These are phyloP conservation scores for Ilyonectria sp. DNA, from an alignment of 2,329 filamentous ascomycete species.

Conservation along the genomic window DNA sequence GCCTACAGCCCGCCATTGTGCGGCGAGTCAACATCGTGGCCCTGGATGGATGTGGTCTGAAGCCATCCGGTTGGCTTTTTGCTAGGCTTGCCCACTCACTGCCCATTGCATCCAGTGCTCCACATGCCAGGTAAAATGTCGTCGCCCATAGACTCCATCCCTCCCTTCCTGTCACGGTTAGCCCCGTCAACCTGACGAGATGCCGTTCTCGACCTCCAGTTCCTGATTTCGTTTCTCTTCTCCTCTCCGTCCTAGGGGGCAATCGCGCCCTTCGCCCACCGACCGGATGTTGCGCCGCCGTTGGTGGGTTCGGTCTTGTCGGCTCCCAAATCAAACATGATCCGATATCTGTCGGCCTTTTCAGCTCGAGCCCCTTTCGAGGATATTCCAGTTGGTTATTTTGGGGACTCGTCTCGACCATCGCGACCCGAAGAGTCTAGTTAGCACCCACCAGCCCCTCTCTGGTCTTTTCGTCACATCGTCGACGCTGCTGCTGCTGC, in stretches of 20 bases:
- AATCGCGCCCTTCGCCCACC: conserved; percentile 25
- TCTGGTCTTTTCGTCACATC: conserved; percentile 34
- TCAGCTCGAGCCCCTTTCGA: conserved; percentile 22
- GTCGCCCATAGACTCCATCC: conserved; percentile 23
- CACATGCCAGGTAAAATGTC: conserved; percentile 39
- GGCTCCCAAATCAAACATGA: conserved; percentile 34
- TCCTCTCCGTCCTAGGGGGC: conserved; percentile 12
- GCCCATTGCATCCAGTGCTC: conserved; percentile 29
- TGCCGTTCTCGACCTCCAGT: conserved; percentile 23
- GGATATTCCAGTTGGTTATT: conserved; percentile 17
- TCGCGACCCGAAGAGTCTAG: conserved; percentile 22
- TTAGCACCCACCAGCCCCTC: conserved; percentile 31
- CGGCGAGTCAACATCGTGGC: conserved; percentile 29
- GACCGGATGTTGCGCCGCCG: conserved; percentile 31
- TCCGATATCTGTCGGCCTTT: conserved; percentile 25
- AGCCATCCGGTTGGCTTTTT: conserved; percentile 36
- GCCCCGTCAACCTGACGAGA: conserved; percentile 17
- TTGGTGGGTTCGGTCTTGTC: conserved; percentile 29
- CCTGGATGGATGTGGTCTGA: conserved; percentile 35
- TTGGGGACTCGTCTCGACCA: not conserved
- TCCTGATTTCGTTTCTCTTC: conserved; percentile 27
- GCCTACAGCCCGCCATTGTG: conserved; percentile 24
- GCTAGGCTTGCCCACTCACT: conserved; percentile 15
- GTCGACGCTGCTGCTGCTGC: conserved; percentile 18
- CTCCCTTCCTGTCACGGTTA: conserved; percentile 33